Percentiles rank a stretch among this genome's conserved stretches.
phyloP scores from a whole-genome alignment of 306 rosid genomes.

The Gastrolobium bilobum region DNA sequence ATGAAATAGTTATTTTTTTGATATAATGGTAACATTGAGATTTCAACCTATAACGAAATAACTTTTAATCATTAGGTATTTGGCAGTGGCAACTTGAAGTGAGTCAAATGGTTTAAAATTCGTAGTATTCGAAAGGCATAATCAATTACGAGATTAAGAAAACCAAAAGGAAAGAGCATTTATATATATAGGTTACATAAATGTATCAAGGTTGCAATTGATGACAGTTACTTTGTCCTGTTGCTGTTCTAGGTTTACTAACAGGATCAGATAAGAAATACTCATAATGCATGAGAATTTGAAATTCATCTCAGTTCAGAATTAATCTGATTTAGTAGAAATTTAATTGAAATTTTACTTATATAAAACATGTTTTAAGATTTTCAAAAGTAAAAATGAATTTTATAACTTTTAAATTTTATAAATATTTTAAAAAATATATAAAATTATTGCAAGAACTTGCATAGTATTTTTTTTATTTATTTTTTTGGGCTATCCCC shows the following conservation, averaged over 20 bases:
- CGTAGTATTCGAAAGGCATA: not conserved
- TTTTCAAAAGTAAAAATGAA: too few relatives aligned
- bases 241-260: not conserved
- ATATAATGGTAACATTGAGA: too few relatives aligned
- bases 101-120: not conserved
- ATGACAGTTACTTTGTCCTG: not conserved
- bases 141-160: not conserved
- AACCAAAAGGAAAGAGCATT: not conserved
- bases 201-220: not conserved
- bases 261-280: not conserved
- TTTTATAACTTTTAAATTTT: too few relatives aligned
- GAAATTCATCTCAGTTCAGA: not conserved
- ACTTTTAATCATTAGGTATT: not conserved
- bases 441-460: too few relatives aligned
- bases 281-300: not conserved
- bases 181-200: not conserved
- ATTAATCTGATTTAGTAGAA: conserved; percentile 3
- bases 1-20: too few relatives aligned
- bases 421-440: too few relatives aligned
- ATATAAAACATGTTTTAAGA: too few relatives aligned
- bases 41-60: not conserved
- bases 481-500: not conserved
- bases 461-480: too few relatives aligned
- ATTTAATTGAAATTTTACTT: too few relatives aligned
- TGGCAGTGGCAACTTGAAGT: not conserved